Evolutionary conservation across 2,329 filamentous ascomycete genomes (phyloP).

Genomic region (Hortaea sp.): DNA sequence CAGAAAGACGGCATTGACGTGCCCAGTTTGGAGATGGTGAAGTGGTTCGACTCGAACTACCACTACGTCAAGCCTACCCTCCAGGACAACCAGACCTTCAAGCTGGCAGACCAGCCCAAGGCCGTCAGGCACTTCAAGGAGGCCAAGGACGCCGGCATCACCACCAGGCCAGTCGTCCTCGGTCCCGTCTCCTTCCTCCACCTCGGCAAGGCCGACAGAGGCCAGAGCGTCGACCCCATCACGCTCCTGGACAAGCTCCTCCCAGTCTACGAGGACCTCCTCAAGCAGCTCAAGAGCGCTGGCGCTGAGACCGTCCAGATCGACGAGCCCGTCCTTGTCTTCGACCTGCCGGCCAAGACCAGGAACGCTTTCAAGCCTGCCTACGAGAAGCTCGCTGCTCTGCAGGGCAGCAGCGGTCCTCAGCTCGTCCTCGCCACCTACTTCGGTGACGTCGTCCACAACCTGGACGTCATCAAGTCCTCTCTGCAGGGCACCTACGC

Average conservation of each 20-base stretch:
- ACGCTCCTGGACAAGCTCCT: slow-evolving; percentile 86
- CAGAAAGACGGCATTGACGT: slow-evolving; percentile 93
- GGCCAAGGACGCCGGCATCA: slow-evolving; percentile 93
- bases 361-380: slow-evolving; percentile 97
- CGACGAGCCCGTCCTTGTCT: slow-evolving; percentile 93
- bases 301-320: slow-evolving; percentile 97
- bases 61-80: slow-evolving; percentile 99
- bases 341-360: slow-evolving; percentile 78
- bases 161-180: slow-evolving; percentile 85
- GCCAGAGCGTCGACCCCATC: slow-evolving; percentile 85
- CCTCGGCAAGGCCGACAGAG: slow-evolving; percentile 97
- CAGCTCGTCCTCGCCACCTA: slow-evolving; percentile 90
- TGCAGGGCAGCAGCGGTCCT: slow-evolving; percentile 66
- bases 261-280: slow-evolving; percentile 87
- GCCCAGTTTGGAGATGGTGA: slow-evolving; percentile 86
- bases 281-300: slow-evolving; percentile 86
- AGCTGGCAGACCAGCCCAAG: slow-evolving; percentile 78
- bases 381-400: slow-evolving; percentile 74
- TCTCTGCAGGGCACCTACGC: slow-evolving; percentile 63
- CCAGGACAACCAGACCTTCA: slow-evolving; percentile 94
- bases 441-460: slow-evolving; percentile 99
- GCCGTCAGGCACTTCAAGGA: slow-evolving; percentile 89
- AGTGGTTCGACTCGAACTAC: slow-evolving; percentile 99
- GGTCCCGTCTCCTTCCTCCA: slow-evolving; percentile 96
- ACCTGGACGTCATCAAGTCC: slow-evolving; percentile 74